Conservation (phyloP, 495 filamentous ascomycete genomes). For the Aspergillus affinis region DNA sequence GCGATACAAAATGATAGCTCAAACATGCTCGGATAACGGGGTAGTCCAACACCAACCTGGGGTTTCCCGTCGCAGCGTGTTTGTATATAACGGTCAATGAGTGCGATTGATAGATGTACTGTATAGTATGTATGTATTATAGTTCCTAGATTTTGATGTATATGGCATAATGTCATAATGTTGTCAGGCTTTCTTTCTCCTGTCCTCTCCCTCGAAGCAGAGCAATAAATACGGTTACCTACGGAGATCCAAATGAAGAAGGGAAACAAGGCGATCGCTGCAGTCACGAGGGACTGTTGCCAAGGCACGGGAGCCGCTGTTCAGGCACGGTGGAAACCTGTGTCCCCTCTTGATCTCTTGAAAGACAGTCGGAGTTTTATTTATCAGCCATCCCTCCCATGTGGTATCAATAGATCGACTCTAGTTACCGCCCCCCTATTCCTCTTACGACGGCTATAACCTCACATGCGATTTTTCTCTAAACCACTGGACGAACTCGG, state of each 20-base stretch:
- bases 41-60: no score
- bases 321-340: neutral
- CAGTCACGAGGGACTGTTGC: neutral
- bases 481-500: conserved; percentile 3
- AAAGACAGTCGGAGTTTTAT: no score
- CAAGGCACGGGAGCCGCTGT: neutral
- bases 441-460: neutral
- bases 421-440: no score
- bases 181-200: neutral
- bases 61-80: no score
- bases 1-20: conserved; percentile 38
- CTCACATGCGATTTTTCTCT: neutral
- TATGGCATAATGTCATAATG: neutral
- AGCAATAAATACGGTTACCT: no score
- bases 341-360: neutral
- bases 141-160: neutral
- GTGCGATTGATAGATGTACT: neutral
- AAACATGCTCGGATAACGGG: no score
- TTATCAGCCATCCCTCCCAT: neutral
- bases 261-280: neutral
- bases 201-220: no score
- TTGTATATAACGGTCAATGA: neutral
- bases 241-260: neutral
- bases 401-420: no score
- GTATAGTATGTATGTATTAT: neutral